Conservation (phyloP, 2,329 filamentous ascomycete genomes). For the Paraphoma chrysanthemicola region DNA sequence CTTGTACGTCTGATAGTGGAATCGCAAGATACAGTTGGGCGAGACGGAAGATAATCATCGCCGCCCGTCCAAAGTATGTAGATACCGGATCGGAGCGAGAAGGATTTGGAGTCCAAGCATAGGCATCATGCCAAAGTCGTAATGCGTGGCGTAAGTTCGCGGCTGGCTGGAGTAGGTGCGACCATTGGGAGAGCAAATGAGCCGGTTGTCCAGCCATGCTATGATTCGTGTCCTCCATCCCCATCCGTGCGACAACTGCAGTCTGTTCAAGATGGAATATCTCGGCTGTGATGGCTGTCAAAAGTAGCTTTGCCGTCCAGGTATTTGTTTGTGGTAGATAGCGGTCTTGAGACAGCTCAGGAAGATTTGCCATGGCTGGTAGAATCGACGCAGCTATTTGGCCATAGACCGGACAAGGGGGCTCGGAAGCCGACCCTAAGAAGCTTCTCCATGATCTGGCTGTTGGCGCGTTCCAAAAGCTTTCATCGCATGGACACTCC, state of each 20-base stretch:
- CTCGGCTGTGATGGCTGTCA: slow-evolving; percentile 3
- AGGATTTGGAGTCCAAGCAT: not conserved
- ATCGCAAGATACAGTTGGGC: slow-evolving; percentile 2
- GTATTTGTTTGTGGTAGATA: not conserved
- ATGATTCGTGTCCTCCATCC: not conserved
- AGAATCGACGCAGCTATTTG: slow-evolving; percentile 1
- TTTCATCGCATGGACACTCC: slow-evolving; percentile 10
- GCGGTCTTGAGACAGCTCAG: not conserved
- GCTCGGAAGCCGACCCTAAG: slow-evolving; percentile 9
- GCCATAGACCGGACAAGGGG: slow-evolving; percentile 6
- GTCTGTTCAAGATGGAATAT: slow-evolving; percentile 7
- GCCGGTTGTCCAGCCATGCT: not conserved
- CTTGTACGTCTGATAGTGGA: slow-evolving; percentile 7
- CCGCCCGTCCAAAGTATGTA: not conserved
- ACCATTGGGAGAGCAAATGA: not conserved
- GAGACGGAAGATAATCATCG: slow-evolving; percentile 2
- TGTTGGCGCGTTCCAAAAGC: slow-evolving; percentile 3
- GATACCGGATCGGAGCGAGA: not conserved
- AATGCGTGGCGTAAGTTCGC: not conserved
- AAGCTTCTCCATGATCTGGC: slow-evolving; percentile 7
- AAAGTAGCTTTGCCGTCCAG: slow-evolving; percentile 10
- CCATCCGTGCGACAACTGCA: slow-evolving; percentile 2
- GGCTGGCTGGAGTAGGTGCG: no score
- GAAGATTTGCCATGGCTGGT: not conserved
- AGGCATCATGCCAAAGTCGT: not conserved